A percentile compares a stretch with the other conserved stretches of the same genome.
Evolutionary conservation across 1,284 basidiomycete species (phyloP).

Genomic region (Apiotrichum domesticum): DNA sequence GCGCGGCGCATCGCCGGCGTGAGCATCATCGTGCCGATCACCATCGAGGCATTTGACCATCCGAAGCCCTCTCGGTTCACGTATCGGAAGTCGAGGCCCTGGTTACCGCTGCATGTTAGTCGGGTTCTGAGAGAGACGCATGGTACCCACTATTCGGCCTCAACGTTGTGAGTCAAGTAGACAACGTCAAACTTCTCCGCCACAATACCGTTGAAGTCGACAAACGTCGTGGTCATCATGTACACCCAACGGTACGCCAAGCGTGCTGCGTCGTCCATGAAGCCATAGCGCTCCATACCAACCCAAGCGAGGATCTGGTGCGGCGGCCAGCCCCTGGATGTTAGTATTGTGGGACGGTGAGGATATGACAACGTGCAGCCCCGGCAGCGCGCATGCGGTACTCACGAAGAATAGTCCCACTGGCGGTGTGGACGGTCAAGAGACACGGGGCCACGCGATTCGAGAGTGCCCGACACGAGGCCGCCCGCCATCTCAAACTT

Average conservation of each 20-base stretch:
- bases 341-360: too few relatives aligned
- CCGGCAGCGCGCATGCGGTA: too few relatives aligned
- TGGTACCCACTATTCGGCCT: slow-evolving; percentile 71
- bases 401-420: slow-evolving; percentile 55
- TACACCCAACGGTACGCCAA: slow-evolving; percentile 94
- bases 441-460: slow-evolving; percentile 90
- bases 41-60: slow-evolving; percentile 80
- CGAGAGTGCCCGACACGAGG: slow-evolving; percentile 93
- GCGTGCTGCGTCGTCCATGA: slow-evolving; percentile 85
- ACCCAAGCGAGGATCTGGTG: slow-evolving; percentile 98
- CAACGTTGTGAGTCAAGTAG: slow-evolving; percentile 86
- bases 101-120: slow-evolving; percentile 61
- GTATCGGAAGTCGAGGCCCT: slow-evolving; percentile 95
- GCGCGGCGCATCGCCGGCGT: slow-evolving; percentile 91
- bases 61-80: slow-evolving; percentile 95
- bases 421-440: slow-evolving; percentile 96
- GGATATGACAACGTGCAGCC: too few relatives aligned
- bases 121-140: background rate
- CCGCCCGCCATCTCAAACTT: slow-evolving; percentile 96
- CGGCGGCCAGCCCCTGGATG: slow-evolving; percentile 66
- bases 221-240: slow-evolving; percentile 61
- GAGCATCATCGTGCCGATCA: slow-evolving; percentile 90
- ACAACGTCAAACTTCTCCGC: slow-evolving; percentile 99
- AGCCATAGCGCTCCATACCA: slow-evolving; percentile 91
- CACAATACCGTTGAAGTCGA: slow-evolving; percentile 95